These are phyloP conservation scores for Hypoxylon lenormandii DNA, from an alignment of 495 filamentous ascomycete species.

Conservation along the genomic window DNA sequence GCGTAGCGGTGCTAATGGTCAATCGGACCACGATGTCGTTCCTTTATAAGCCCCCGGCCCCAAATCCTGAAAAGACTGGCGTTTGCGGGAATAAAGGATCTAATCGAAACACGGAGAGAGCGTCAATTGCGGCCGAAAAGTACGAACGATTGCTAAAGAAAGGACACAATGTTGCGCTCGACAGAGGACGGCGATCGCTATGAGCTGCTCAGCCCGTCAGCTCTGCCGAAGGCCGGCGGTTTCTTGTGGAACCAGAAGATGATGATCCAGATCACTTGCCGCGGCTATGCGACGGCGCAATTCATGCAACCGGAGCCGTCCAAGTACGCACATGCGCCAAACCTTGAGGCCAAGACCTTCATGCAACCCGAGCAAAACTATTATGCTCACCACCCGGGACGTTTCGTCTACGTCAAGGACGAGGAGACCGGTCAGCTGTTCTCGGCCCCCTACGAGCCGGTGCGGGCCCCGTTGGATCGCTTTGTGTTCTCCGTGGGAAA, in stretches of 20 bases:
- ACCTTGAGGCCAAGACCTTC: slow-evolving; percentile 69
- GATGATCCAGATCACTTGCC: slow-evolving; percentile 70
- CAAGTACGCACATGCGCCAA: slow-evolving; percentile 68
- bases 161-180: slow-evolving; percentile 54
- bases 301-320: slow-evolving; percentile 72
- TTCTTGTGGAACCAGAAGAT: slow-evolving; percentile 72
- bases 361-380: slow-evolving; percentile 72
- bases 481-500: slow-evolving; percentile 69
- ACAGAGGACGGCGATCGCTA: slow-evolving; percentile 66
- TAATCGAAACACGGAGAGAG: slow-evolving; percentile 27
- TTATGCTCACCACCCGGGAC: slow-evolving; percentile 69
- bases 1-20: slow-evolving; percentile 35
- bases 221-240: slow-evolving; percentile 66
- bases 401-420: slow-evolving; percentile 71
- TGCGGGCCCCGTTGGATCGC: slow-evolving; percentile 60
- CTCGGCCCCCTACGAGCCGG: slow-evolving; percentile 68
- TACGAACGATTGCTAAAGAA: slow-evolving; percentile 16
- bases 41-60: slow-evolving; percentile 38
- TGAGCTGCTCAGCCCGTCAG: slow-evolving; percentile 67
- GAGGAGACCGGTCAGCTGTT: slow-evolving; percentile 65
- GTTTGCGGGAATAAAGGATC: slow-evolving; percentile 15
- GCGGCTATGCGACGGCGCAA: slow-evolving; percentile 67
- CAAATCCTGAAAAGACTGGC: slow-evolving; percentile 22
- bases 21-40: slow-evolving; percentile 14
- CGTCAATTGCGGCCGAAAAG: slow-evolving; percentile 35